Evolutionary conservation across 352 stramenopile genomes (phyloP).

Genomic region (Phytophthora europaea): DNA sequence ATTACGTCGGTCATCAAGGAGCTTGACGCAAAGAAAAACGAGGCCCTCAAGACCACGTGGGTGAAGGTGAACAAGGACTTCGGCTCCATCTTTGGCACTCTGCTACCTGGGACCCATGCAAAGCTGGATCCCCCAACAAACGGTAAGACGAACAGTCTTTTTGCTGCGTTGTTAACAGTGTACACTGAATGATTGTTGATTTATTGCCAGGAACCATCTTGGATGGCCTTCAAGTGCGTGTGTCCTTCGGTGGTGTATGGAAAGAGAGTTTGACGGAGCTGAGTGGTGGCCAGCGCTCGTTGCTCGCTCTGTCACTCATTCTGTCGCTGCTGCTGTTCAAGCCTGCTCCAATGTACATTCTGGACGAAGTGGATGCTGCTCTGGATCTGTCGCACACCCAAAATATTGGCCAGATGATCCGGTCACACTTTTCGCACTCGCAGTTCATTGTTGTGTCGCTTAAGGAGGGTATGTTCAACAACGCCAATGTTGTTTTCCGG

Average conservation of each 20-base stretch:
- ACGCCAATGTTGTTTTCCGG: constrained; percentile 99
- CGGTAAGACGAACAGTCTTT: constrained; percentile 41
- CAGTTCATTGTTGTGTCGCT: constrained; percentile 99
- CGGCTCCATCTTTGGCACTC: constrained; percentile 99
- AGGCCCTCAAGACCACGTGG: constrained; percentile 97
- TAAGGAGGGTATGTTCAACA: constrained; percentile 99
- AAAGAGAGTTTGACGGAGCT: constrained; percentile 99
- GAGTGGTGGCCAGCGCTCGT: constrained; percentile 98
- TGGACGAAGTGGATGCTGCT: constrained; percentile 99
- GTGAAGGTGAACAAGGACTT: constrained; percentile 99
- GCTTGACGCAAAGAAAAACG: constrained; percentile 99
- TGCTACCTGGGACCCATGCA: constrained; percentile 97
- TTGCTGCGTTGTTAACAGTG: background rate
- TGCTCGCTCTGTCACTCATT: constrained; percentile 99
- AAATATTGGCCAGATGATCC: constrained; percentile 99
- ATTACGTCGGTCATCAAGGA: constrained; percentile 99
- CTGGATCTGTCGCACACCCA: constrained; percentile 99
- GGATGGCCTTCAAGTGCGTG: constrained; percentile 98
- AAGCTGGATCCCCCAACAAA: constrained; percentile 98
- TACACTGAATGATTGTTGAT: constrained; percentile 19
- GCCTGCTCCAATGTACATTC: constrained; percentile 99
- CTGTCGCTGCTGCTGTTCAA: constrained; percentile 99
- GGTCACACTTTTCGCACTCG: constrained; percentile 98
- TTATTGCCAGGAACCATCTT: constrained; percentile 75
- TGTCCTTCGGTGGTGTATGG: constrained; percentile 99